These are phyloP conservation scores for Cadophora luteo-olivacea DNA, from an alignment of 2,329 filamentous ascomycete species.

Conservation along the genomic window DNA sequence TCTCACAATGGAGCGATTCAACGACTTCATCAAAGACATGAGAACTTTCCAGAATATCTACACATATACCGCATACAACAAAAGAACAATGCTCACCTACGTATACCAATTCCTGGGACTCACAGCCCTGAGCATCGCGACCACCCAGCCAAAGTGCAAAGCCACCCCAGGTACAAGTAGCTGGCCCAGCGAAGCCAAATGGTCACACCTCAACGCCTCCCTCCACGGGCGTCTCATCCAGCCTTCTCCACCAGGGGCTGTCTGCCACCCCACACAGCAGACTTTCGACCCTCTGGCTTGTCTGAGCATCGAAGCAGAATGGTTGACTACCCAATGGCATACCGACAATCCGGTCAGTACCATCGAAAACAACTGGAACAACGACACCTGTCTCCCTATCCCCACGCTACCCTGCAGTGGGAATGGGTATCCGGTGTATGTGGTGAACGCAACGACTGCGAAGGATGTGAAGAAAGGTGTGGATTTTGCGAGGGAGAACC, in stretches of 20 bases:
- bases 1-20: background rate
- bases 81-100: slow-evolving; percentile 11
- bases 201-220: slow-evolving; percentile 54
- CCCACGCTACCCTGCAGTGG: slow-evolving; percentile 47
- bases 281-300: slow-evolving; percentile 46
- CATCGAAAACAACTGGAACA: slow-evolving; percentile 53
- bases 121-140: slow-evolving; percentile 1
- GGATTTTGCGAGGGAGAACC: slow-evolving; percentile 46
- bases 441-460: slow-evolving; percentile 43
- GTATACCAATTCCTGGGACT: slow-evolving; percentile 19
- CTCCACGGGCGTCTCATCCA: slow-evolving; percentile 51
- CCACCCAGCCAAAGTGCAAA: slow-evolving; percentile 49
- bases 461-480: slow-evolving; percentile 41
- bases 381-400: slow-evolving; percentile 58
- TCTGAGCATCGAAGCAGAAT: slow-evolving; percentile 40
- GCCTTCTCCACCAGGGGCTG: slow-evolving; percentile 52
- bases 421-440: slow-evolving; percentile 50
- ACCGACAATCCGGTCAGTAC: slow-evolving; percentile 47
- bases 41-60: background rate
- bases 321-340: slow-evolving; percentile 49
- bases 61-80: background rate
- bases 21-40: background rate
- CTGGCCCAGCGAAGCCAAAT: slow-evolving; percentile 56
- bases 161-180: slow-evolving; percentile 50
- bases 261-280: slow-evolving; percentile 51